Evolutionary conservation across 108 stramenopile species (phyloP).

Genomic region (Conticribra guillardii): DNA sequence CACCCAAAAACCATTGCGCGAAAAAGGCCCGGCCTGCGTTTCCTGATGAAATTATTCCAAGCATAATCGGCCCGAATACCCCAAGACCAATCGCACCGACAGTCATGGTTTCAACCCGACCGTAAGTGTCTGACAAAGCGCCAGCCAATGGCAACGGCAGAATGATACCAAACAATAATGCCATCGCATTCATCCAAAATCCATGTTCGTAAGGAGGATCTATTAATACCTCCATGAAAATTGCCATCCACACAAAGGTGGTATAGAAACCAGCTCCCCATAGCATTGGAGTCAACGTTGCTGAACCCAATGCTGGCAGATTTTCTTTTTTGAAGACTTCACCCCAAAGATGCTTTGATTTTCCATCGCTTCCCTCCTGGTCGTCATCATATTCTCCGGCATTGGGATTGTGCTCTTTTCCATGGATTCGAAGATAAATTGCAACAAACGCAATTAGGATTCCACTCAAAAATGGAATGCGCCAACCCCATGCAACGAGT

Average conservation of each 20-base stretch:
- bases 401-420: slow-evolving; percentile 57
- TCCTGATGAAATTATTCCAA: slow-evolving; percentile 55
- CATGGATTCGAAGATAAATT: slow-evolving; percentile 54
- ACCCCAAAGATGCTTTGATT: slow-evolving; percentile 49
- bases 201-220: slow-evolving; percentile 60
- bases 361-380: neutral
- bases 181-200: slow-evolving; percentile 67
- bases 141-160: slow-evolving; percentile 64
- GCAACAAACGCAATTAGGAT: slow-evolving; percentile 63
- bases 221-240: slow-evolving; percentile 65
- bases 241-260: slow-evolving; percentile 73
- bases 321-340: slow-evolving; percentile 61
- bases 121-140: slow-evolving; percentile 53
- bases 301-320: slow-evolving; percentile 53
- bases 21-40: slow-evolving; percentile 44
- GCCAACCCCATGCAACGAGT: slow-evolving; percentile 66
- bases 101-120: slow-evolving; percentile 56
- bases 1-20: slow-evolving; percentile 61
- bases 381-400: slow-evolving; percentile 42
- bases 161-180: slow-evolving; percentile 59
- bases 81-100: slow-evolving; percentile 45
- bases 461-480: slow-evolving; percentile 74
- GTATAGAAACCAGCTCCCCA: slow-evolving; percentile 73
- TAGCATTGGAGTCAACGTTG: slow-evolving; percentile 64
- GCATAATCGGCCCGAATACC: slow-evolving; percentile 50